A percentile compares a stretch with the other conserved stretches of the same genome.
Evolutionary conservation across 305 asterid species (phyloP).

Genomic region (Fraxinus ornus): DNA sequence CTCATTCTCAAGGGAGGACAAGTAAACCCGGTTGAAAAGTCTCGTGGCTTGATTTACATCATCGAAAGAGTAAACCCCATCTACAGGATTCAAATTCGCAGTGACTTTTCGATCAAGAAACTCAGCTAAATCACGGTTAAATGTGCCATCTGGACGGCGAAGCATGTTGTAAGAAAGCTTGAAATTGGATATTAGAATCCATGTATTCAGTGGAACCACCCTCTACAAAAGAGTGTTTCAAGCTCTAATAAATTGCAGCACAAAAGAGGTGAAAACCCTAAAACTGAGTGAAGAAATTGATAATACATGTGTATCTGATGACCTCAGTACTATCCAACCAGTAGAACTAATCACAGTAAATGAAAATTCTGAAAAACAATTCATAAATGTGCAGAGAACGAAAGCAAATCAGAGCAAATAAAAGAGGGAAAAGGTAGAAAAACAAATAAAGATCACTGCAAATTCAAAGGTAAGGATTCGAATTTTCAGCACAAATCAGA

Average conservation of each 20-base stretch:
- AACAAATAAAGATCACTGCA: no score
- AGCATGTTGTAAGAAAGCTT: background rate
- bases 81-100: background rate
- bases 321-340: background rate
- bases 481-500: background rate
- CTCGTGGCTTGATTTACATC: constrained; percentile 8
- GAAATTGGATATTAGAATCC: background rate
- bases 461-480: no score
- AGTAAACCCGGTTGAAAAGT: background rate
- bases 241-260: constrained; percentile 21
- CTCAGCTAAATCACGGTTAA: background rate
- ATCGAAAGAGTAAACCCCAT: background rate
- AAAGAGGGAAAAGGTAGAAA: no score
- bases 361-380: constrained; percentile 23
- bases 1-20: background rate
- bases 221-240: background rate
- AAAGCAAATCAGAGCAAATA: constrained; percentile 6
- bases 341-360: background rate
- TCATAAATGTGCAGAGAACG: constrained; percentile 30
- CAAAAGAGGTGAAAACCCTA: background rate
- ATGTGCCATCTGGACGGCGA: background rate
- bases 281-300: background rate
- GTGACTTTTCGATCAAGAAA: background rate
- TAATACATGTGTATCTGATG: constrained; percentile 5
- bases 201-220: background rate